A percentile compares a stretch with the other conserved stretches of the same genome.
Evolutionary conservation across 257 asterid genomes (phyloP).

Genomic region (Datura wrightii): DNA sequence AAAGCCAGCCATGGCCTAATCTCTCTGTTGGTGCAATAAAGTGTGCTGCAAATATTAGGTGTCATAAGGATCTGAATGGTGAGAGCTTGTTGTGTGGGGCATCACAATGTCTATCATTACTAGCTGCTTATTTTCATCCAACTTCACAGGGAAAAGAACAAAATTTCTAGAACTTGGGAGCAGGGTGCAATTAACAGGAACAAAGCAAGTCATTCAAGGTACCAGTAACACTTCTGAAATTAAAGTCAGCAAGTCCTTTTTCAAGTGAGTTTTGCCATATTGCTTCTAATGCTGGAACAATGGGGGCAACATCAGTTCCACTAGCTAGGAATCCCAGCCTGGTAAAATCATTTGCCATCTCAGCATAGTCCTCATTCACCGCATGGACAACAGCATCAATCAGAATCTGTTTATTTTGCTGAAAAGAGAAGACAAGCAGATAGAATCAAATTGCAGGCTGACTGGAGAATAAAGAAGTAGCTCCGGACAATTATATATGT

Average conservation of each 20-base stretch:
- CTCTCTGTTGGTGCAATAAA: slow-evolving; percentile 19
- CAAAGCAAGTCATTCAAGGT: slow-evolving; percentile 23
- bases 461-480: slow-evolving; percentile 23
- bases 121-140: background rate
- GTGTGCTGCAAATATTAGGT: background rate
- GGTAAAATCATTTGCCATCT: slow-evolving; percentile 99
- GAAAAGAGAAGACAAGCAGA: slow-evolving; percentile 39
- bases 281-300: slow-evolving; percentile 94
- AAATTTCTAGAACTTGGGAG: slow-evolving; percentile 24
- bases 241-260: slow-evolving; percentile 94
- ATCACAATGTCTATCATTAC: slow-evolving; percentile 7
- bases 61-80: slow-evolving; percentile 14
- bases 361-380: slow-evolving; percentile 96
- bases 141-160: background rate
- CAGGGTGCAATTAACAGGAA: slow-evolving; percentile 29
- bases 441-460: slow-evolving; percentile 15
- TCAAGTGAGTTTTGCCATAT: slow-evolving; percentile 98
- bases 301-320: slow-evolving; percentile 96
- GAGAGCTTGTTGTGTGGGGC: slow-evolving; percentile 6
- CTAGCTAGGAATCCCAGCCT: slow-evolving; percentile 97
- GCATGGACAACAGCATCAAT: slow-evolving; percentile 99
- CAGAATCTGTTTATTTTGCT: slow-evolving; percentile 97
- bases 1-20: background rate
- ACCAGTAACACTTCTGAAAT: slow-evolving; percentile 98
- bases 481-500: slow-evolving; percentile 3